A percentile compares a stretch with the other conserved stretches of the same genome.
Evolutionary conservation across 2,329 filamentous ascomycete genomes (phyloP).

Genomic region (Trichophyton rubrum): DNA sequence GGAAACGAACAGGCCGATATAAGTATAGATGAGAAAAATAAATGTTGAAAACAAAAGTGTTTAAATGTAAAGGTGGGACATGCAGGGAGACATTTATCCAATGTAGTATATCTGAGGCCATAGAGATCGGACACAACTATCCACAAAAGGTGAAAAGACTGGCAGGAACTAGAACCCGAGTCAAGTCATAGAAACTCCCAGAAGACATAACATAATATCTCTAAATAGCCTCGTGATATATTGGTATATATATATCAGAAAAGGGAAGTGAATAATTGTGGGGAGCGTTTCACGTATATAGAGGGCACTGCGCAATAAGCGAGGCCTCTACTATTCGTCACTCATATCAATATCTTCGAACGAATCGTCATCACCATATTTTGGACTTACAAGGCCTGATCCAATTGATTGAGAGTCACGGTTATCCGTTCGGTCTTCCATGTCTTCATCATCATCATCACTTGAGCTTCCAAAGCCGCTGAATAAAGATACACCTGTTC

Average conservation of each 20-base stretch:
- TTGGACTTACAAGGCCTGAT: constrained; percentile 39
- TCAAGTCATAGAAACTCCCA: neutral
- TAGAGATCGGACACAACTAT: neutral
- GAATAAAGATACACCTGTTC: constrained; percentile 56
- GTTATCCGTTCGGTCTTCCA: constrained; percentile 55
- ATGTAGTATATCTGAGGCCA: neutral
- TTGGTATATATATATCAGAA: constrained; percentile 12
- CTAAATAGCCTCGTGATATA: neutral
- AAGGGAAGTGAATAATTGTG: neutral
- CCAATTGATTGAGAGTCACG: constrained; percentile 37
- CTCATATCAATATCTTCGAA: constrained; percentile 51
- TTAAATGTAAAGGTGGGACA: neutral
- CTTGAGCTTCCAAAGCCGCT: constrained; percentile 91
- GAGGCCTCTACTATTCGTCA: constrained; percentile 36
- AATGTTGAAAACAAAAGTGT: neutral
- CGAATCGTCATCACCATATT: constrained; percentile 54
- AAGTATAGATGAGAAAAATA: neutral
- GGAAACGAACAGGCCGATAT: neutral
- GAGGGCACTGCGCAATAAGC: neutral
- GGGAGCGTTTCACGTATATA: neutral
- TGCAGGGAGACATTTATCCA: neutral
- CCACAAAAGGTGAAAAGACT: neutral
- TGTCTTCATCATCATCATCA: constrained; percentile 91
- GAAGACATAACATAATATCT: neutral
- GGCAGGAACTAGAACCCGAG: neutral